phyloP scores from a whole-genome alignment of 2,329 filamentous ascomycete genomes.

The Daldinia sp. region DNA sequence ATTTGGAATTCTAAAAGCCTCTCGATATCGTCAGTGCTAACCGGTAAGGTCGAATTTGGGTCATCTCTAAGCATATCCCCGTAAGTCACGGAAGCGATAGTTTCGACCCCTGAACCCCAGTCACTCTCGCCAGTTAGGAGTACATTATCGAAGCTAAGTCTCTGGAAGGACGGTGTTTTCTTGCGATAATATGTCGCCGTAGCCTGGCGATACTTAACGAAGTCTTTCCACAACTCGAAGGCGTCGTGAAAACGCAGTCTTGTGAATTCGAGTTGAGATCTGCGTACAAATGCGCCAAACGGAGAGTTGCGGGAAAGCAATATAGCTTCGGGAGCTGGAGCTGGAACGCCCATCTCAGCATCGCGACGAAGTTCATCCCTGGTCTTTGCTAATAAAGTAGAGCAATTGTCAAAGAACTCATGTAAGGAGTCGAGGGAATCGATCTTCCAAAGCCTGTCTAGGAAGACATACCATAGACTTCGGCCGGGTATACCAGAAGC shows the following conservation, averaged over 20 bases:
- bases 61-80: slow-evolving; percentile 61
- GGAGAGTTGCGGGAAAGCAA: slow-evolving; percentile 77
- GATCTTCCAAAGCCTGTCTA: slow-evolving; percentile 83
- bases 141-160: slow-evolving; percentile 67
- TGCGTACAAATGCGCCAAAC: slow-evolving; percentile 80
- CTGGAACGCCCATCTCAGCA: slow-evolving; percentile 60
- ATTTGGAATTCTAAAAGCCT: slow-evolving; percentile 87
- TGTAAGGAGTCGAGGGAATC: slow-evolving; percentile 84
- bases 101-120: slow-evolving; percentile 60
- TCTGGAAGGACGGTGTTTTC: slow-evolving; percentile 66
- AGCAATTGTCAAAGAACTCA: slow-evolving; percentile 72
- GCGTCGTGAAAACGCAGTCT: slow-evolving; percentile 82
- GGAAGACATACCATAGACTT: slow-evolving; percentile 86
- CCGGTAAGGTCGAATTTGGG: slow-evolving; percentile 52
- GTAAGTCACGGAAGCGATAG: slow-evolving; percentile 58
- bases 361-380: slow-evolving; percentile 67
- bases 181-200: slow-evolving; percentile 72
- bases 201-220: slow-evolving; percentile 81
- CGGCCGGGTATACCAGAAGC: slow-evolving; percentile 72
- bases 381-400: slow-evolving; percentile 66
- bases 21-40: slow-evolving; percentile 83
- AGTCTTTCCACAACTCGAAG: slow-evolving; percentile 80
- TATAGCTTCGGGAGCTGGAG: slow-evolving; percentile 60
- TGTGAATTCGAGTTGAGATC: slow-evolving; percentile 80
- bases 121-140: slow-evolving; percentile 58